Evolutionary conservation across 192 early-diverging fungal species (phyloP), one percentile per base, ranked within the genome.

Genomic region (Helicostylum pulchrum): DNA sequence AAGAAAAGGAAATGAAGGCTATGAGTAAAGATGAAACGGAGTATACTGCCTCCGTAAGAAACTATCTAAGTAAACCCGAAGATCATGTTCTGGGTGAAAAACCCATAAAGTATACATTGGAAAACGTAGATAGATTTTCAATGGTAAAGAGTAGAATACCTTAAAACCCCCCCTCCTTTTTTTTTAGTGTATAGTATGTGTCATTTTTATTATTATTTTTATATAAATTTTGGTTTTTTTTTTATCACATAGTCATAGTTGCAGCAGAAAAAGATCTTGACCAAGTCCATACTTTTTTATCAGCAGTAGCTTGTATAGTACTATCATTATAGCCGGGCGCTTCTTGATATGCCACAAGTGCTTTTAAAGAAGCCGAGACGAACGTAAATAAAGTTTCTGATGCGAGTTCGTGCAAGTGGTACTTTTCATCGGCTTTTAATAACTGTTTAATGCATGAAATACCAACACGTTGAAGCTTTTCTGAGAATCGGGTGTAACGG

Each of bases 121-220:
- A 96, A 62, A 89, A 84, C 43, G 88, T 98, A 51, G 93, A 96
- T 68, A 85, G 96, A 15, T 98, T 91, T 75, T 85, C 88, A 42
- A 81, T 98, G 79, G 91, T 93, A 63, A 95, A 91, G 74, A 94
- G 90, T 69, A 86, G 93, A 0, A 93, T 96, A 53, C 92, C 91
- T 17, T 96, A 80, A 78, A 26, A 0, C 26, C 26, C 26, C 2
- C 26, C 26, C 2, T 26, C n/a, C n/a, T 26, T 26, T 26, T 0
- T 2, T 26, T 26, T 26, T 58, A 43, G 4, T 34, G 17, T 20
- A 49, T 43, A 54, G 23, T 47, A 14, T 39, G 17, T 50, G 6
- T 14, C 20, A 42, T 44, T 50, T 12, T 30, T 17, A 49, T 48
- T 46, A n/a, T 26, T 26, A 31, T 61, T 26, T 11, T 31, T 46